Evolutionary conservation across 2,329 filamentous ascomycete species (phyloP).

Genomic region (Neurospora crassa): DNA sequence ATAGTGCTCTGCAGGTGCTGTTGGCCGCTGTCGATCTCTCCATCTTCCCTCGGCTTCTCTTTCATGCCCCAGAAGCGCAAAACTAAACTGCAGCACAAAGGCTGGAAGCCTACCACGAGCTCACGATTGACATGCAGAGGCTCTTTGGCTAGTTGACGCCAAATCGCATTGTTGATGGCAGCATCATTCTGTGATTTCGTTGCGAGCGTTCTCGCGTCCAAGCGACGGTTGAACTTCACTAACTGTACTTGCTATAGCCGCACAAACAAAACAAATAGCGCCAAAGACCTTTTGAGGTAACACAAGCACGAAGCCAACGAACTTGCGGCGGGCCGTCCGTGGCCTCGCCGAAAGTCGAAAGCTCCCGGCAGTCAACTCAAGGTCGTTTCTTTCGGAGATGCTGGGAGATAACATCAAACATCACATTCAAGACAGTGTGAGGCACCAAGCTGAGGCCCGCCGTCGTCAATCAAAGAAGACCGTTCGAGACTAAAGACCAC

Average conservation of each 20-base stretch:
- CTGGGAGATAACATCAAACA: background rate
- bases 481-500: background rate
- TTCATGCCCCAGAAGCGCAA: background rate
- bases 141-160: background rate
- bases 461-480: background rate
- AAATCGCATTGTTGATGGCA: too few relatives aligned
- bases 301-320: background rate
- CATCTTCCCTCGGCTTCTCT: background rate
- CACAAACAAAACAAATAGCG: background rate
- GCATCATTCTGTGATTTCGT: too few relatives aligned
- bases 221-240: background rate
- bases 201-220: background rate
- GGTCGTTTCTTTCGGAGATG: background rate
- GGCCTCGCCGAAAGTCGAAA: background rate
- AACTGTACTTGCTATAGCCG: background rate
- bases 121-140: background rate
- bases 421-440: background rate
- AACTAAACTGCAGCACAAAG: background rate
- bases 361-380: background rate
- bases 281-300: background rate
- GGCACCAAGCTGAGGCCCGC: background rate
- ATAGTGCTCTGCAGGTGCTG: background rate
- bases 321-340: background rate
- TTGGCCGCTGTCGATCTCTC: background rate
- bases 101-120: background rate